Evolutionary conservation across 78 protist species (phyloP).

Genomic region (Neovahlkampfia damariscottae): DNA sequence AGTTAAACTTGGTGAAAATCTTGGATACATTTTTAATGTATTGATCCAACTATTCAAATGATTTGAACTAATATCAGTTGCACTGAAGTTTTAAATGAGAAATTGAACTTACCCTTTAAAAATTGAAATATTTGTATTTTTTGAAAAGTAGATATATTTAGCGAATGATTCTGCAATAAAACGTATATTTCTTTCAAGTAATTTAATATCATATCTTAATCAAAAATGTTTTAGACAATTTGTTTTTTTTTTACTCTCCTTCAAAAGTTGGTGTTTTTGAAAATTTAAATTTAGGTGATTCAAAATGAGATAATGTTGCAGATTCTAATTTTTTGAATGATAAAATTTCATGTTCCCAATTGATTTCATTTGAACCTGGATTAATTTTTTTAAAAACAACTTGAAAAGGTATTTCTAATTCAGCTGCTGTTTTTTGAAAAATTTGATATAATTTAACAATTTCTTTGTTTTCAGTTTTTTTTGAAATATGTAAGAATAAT

Average conservation of each 20-base stretch:
- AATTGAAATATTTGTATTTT: neutral
- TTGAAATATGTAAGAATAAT: neutral
- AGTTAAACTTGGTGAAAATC: no score
- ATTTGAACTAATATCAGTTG: neutral
- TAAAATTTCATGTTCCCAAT: neutral
- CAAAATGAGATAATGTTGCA: neutral
- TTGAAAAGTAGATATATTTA: neutral
- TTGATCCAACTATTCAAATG: neutral
- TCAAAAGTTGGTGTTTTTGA: neutral
- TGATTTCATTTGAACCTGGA: neutral
- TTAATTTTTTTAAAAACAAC: neutral
- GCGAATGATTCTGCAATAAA: neutral
- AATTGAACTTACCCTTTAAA: neutral
- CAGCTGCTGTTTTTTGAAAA: neutral
- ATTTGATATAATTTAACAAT: neutral
- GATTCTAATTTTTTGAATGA: neutral
- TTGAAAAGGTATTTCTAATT: neutral
- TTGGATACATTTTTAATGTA: no score
- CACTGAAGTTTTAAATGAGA: neutral
- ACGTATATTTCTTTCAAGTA: neutral
- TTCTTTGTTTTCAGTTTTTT: neutral
- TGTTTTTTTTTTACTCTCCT: neutral
- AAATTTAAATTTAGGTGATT: no score
- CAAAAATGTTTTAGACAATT: neutral
- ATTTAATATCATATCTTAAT: neutral